phyloP scores from a whole-genome alignment of 306 rosid species.

The Sphenostylis stenocarpa region DNA sequence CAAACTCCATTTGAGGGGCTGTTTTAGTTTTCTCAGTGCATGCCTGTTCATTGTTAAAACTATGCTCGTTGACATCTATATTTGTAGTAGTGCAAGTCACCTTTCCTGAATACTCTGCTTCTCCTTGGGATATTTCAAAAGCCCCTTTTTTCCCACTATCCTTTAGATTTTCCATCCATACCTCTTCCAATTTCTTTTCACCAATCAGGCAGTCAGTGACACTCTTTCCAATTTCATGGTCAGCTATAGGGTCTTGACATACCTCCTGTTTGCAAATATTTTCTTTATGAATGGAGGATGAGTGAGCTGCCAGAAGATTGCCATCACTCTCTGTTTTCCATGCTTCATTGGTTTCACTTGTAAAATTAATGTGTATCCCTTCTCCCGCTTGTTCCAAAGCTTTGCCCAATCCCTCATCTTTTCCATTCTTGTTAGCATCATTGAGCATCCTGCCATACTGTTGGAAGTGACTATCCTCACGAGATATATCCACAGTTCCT shows the following conservation, averaged over 20 bases:
- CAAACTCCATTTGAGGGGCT: conserved; percentile 40
- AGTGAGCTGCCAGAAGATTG: conserved; percentile 36
- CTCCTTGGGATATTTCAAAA: conserved; percentile 30
- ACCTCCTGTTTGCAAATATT: conserved; percentile 32
- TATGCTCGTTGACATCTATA: conserved; percentile 42
- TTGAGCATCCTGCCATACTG: conserved; percentile 32
- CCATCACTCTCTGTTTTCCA: conserved; percentile 25
- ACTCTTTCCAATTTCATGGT: conserved; percentile 35
- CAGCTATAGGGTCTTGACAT: conserved; percentile 39
- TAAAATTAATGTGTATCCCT: conserved; percentile 24
- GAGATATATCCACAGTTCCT: conserved; percentile 34
- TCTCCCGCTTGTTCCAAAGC: conserved; percentile 32
- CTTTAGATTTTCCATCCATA: conserved; percentile 31
- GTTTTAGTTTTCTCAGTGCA: conserved; percentile 37
- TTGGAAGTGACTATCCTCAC: conserved; percentile 33
- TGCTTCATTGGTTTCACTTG: conserved; percentile 34
- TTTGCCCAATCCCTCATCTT: conserved; percentile 31
- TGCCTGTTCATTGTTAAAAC: conserved; percentile 36
- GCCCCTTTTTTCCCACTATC: conserved; percentile 25
- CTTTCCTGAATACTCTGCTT: conserved; percentile 33
- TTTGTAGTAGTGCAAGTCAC: conserved; percentile 38
- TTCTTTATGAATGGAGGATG: conserved; percentile 36
- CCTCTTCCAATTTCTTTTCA: conserved; percentile 42
- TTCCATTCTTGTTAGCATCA: conserved; percentile 32
- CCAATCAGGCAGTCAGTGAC: conserved; percentile 20